Evolutionary conservation across 805 yeast species (phyloP).

Genomic region (Sugiyamaella boreocaroliniensis): DNA sequence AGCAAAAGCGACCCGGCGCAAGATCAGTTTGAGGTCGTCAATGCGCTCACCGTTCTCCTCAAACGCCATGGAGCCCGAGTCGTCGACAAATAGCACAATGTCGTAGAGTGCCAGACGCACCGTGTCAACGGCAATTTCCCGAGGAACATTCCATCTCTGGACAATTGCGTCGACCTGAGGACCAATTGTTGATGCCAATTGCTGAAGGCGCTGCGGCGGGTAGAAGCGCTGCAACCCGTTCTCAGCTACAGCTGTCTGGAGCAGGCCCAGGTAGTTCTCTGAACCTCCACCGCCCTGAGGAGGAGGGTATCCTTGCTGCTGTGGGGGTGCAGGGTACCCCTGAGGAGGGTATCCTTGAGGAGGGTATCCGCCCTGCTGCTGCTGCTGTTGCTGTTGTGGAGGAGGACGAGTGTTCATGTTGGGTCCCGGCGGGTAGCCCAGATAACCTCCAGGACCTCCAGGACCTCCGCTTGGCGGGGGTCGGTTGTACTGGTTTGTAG

Average conservation of each 20-base stretch:
- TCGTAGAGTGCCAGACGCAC: slow-evolving; percentile 28
- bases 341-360: slow-evolving; percentile 11
- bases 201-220: slow-evolving; percentile 27
- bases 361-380: slow-evolving; percentile 4
- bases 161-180: slow-evolving; percentile 19
- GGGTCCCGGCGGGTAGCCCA: slow-evolving; percentile 10
- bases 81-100: slow-evolving; percentile 27
- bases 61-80: slow-evolving; percentile 31
- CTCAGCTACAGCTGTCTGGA: slow-evolving; percentile 24
- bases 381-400: slow-evolving; percentile 9
- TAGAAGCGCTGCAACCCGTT: slow-evolving; percentile 25
- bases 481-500: background rate
- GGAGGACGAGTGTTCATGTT: slow-evolving; percentile 11
- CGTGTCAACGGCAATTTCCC: slow-evolving; percentile 26
- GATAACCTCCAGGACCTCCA: slow-evolving; percentile 8
- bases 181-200: slow-evolving; percentile 20
- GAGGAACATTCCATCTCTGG: slow-evolving; percentile 25
- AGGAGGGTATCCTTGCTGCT: slow-evolving; percentile 1
- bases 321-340: background rate
- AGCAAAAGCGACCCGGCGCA: slow-evolving; percentile 26
- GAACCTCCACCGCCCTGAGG: slow-evolving; percentile 5
- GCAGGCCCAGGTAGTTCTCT: slow-evolving; percentile 15
- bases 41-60: slow-evolving; percentile 30
- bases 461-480: slow-evolving; percentile 6
- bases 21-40: slow-evolving; percentile 27